A percentile compares a stretch with the other conserved stretches of the same genome.
phyloP scores from a whole-genome alignment of 106 monocot genomes.

The Dioscorea dumetorum region DNA sequence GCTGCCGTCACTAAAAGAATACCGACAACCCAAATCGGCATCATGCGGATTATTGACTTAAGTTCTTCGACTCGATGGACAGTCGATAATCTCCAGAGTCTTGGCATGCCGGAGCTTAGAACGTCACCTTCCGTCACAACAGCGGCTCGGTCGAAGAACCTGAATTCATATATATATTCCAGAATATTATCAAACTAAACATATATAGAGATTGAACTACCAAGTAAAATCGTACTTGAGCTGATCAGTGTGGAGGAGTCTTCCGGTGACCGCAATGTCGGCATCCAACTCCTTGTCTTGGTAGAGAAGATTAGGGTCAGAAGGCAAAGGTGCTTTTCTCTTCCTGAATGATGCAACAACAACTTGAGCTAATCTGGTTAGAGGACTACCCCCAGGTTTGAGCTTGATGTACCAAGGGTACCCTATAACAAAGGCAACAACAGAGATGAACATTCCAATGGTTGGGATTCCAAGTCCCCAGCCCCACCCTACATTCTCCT shows the following conservation, averaged over 20 bases:
- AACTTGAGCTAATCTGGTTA: slow-evolving; percentile 27
- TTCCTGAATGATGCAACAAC: slow-evolving; percentile 29
- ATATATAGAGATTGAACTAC: neutral
- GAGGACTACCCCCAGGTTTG: slow-evolving; percentile 23
- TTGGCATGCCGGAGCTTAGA: slow-evolving; percentile 15
- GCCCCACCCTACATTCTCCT: slow-evolving; percentile 44
- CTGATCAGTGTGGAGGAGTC: slow-evolving; percentile 12
- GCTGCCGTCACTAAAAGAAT: slow-evolving; percentile 30
- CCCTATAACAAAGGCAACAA: slow-evolving; percentile 21
- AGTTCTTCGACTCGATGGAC: slow-evolving; percentile 72
- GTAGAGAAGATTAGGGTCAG: slow-evolving; percentile 6
- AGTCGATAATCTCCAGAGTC: slow-evolving; percentile 44
- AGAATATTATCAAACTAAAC: neutral
- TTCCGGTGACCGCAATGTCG: slow-evolving; percentile 6
- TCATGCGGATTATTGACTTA: slow-evolving; percentile 53
- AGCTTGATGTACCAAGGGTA: slow-evolving; percentile 22
- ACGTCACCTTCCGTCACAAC: slow-evolving; percentile 34
- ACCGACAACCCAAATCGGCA: slow-evolving; percentile 55
- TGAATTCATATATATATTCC: slow-evolving; percentile 1
- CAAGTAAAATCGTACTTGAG: neutral
- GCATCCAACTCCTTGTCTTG: slow-evolving; percentile 13
- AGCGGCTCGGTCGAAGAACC: slow-evolving; percentile 60
- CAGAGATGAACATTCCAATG: slow-evolving; percentile 21
- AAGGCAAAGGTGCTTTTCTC: slow-evolving; percentile 6
- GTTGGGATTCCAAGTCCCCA: slow-evolving; percentile 39